Base-by-base conservation (phyloP, 2,329 filamentous ascomycete species). In the Didymella arachidicola region DNA sequence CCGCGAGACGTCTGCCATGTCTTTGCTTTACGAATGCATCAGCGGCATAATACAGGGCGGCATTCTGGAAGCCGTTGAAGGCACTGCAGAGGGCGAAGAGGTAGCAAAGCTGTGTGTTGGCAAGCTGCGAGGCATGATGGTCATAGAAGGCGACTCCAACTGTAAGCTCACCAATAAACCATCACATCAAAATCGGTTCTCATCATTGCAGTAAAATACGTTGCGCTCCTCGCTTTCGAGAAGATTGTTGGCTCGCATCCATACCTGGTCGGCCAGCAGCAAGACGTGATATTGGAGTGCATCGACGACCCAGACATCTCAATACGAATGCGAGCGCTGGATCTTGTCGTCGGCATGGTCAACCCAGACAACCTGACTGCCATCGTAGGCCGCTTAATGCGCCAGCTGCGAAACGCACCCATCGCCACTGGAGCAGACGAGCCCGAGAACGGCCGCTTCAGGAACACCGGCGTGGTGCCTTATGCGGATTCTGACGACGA, bases 21-120 rank as follows among this genome's bases (percentile, higher is more conserved):
- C 95, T n/a, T 79, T 99, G 27, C 80, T 98, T 6, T 99, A 99
- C 70, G 95, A 99, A 78, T 99, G 95, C 73, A 97, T 99, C 78
- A 97, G 96, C 75, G 95, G 95, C 25, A 96, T 99, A 62, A 97
- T 99, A 59, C 93, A 97, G 75, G 95, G 95, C 27, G 95, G 95
- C 0, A 97, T 99, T 57, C 81, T 99, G 48, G 91, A 92, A 30
- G 91, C 89, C 43, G 87, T 89, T 27, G 92, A 93, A 64, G 91
- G 92, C 52, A 87, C 88, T 19, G 84, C 88, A 32, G 93, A 94
- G 53, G 90, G 91, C 38, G 93, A 98, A 66, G 93, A 97, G 76
- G 92, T 99, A 71, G 95, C 95, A 7, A 88, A 88, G 27, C 83
- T 99, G 5, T 99, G 95, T 75, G 93, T 98, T 26, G 91, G 87